Conservation (phyloP, 495 filamentous ascomycete species). For the Staphylotrichum longicolle region DNA sequence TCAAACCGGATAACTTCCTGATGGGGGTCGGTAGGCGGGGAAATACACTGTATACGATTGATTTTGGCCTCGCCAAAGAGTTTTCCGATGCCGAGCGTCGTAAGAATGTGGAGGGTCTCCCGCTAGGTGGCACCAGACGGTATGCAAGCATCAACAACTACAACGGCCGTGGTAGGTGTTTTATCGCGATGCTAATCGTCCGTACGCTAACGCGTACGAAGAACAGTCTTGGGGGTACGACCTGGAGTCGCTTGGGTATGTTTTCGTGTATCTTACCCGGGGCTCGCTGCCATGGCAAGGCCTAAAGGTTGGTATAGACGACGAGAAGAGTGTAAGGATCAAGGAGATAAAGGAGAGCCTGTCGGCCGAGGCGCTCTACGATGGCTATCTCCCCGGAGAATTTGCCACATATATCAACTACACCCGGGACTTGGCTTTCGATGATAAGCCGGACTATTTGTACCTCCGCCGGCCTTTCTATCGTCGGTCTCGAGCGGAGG, state of each 20-base stretch:
- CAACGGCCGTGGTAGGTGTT: constrained; percentile 32
- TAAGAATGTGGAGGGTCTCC: constrained; percentile 14
- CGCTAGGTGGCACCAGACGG: constrained; percentile 21
- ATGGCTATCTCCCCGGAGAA: constrained; percentile 26
- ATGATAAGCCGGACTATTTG: constrained; percentile 31
- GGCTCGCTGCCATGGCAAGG: constrained; percentile 42
- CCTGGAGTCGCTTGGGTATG: constrained; percentile 44
- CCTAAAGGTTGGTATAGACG: constrained; percentile 23
- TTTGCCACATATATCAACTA: constrained; percentile 32
- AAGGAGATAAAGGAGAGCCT: constrained; percentile 29
- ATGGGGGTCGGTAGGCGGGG: constrained; percentile 36
- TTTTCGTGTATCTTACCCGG: constrained; percentile 39
- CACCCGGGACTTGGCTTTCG: constrained; percentile 27
- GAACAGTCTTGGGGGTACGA: constrained; percentile 40
- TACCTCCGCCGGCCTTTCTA: constrained; percentile 35
- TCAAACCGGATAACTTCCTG: constrained; percentile 41
- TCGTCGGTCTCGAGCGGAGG: constrained; percentile 29
- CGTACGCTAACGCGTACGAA: constrained; percentile 26
- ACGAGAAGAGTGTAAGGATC: constrained; percentile 21
- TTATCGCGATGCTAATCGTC: constrained; percentile 6
- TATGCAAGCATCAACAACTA: constrained; percentile 38
- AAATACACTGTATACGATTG: constrained; percentile 36
- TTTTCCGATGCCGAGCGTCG: constrained; percentile 16
- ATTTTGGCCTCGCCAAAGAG: constrained; percentile 34
- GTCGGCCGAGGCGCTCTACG: constrained; percentile 26